A percentile compares a stretch with the other conserved stretches of the same genome.
These are phyloP conservation scores for Mangifera indica DNA, from an alignment of 345 rosid species.

Conservation along the genomic window DNA sequence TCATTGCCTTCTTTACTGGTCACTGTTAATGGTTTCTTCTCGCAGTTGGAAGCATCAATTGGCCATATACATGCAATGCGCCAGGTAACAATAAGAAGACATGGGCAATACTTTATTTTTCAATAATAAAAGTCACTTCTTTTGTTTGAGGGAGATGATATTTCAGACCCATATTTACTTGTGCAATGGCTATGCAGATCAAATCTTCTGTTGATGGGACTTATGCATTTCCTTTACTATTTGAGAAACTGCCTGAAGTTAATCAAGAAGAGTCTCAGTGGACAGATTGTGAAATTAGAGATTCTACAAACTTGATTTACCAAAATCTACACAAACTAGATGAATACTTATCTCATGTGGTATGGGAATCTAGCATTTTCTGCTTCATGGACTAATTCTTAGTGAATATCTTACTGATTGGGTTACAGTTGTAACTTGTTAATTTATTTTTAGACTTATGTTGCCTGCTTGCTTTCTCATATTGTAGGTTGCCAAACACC, in stretches of 20 bases:
- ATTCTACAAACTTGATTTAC: conserved; percentile 61
- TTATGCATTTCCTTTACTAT: conserved; percentile 53
- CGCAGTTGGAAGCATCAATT: conserved; percentile 64
- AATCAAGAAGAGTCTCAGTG: conserved; percentile 66
- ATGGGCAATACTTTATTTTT: background rate
- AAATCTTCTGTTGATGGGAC: conserved; percentile 65
- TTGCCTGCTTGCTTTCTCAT: conserved; percentile 10
- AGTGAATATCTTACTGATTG: background rate
- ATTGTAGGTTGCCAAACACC: conserved; percentile 68
- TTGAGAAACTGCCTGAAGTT: conserved; percentile 64
- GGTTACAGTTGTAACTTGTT: conserved; percentile 7
- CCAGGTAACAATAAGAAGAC: conserved; percentile 40
- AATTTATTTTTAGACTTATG: background rate
- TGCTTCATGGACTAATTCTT: background rate
- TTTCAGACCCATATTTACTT: conserved; percentile 1
- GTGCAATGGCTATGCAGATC: conserved; percentile 42
- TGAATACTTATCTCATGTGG: conserved; percentile 59
- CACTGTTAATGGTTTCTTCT: conserved; percentile 51
- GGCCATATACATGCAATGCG: conserved; percentile 55
- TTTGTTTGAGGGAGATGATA: background rate
- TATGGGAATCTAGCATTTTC: conserved; percentile 31
- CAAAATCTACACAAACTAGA: conserved; percentile 68
- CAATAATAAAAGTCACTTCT: background rate
- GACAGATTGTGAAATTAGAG: conserved; percentile 70
- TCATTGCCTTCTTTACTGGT: conserved; percentile 51